These are phyloP conservation scores for Fusarium equiseti DNA, from an alignment of 2,329 filamentous ascomycete genomes.

Conservation along the genomic window DNA sequence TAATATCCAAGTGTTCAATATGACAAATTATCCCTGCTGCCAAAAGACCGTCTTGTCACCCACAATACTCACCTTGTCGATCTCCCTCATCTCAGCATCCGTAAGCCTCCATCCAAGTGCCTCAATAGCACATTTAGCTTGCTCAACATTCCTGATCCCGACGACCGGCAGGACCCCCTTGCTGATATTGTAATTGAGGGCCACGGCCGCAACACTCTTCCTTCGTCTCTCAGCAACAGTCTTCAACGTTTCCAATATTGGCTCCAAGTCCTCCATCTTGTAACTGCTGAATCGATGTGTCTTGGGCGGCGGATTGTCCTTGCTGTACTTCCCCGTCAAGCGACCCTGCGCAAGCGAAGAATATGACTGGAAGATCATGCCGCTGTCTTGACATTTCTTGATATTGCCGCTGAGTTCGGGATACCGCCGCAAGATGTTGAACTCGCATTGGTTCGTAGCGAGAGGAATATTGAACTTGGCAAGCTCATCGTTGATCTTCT, in stretches of 20 bases:
- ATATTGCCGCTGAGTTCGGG: conserved; percentile 7
- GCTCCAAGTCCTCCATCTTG: conserved; percentile 13
- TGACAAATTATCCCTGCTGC: neutral
- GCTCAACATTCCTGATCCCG: conserved; percentile 17
- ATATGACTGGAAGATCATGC: conserved; percentile 27
- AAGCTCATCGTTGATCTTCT: conserved; percentile 13
- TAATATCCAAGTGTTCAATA: neutral
- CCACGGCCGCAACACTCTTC: conserved; percentile 10
- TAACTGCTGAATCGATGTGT: neutral
- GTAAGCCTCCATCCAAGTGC: conserved; percentile 19
- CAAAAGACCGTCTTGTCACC: conserved; percentile 10
- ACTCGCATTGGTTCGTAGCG: conserved; percentile 25
- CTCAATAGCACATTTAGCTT: conserved; percentile 11
- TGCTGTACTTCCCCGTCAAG: conserved; percentile 13
- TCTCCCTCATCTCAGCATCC: conserved; percentile 6
- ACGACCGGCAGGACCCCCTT: conserved; percentile 13
- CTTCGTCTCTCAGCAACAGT: conserved; percentile 1
- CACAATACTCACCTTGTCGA: conserved; percentile 10
- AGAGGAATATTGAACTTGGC: conserved; percentile 28
- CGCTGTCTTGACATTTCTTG: conserved; percentile 3
- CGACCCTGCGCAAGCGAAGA: neutral
- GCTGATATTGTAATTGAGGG: conserved; percentile 14
- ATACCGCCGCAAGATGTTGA: conserved; percentile 15
- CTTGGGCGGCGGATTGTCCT: neutral
- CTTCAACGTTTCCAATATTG: neutral